These are phyloP conservation scores for Globisporangium irregulare DNA, from an alignment of 352 stramenopile genomes.

Conservation along the genomic window DNA sequence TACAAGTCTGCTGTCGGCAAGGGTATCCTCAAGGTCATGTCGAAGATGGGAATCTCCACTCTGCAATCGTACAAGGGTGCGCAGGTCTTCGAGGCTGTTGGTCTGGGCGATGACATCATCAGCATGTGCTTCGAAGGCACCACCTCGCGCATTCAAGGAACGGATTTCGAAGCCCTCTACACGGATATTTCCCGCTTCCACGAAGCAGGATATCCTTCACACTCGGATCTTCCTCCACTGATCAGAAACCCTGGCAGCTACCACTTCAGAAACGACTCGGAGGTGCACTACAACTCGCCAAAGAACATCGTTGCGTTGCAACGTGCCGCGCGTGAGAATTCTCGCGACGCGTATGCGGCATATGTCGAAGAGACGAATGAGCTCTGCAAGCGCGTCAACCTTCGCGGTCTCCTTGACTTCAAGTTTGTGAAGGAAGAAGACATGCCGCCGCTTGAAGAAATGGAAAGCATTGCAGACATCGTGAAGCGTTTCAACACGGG, in stretches of 20 bases:
- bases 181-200: slow-evolving; percentile 93
- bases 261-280: slow-evolving; percentile 93
- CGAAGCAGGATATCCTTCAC: slow-evolving; percentile 83
- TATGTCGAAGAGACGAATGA: slow-evolving; percentile 92
- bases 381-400: slow-evolving; percentile 84
- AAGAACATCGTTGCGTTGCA: slow-evolving; percentile 94
- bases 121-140: slow-evolving; percentile 85
- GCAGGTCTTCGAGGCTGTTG: slow-evolving; percentile 96
- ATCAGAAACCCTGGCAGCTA: slow-evolving; percentile 95
- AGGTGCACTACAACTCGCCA: slow-evolving; percentile 96
- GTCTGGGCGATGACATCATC: slow-evolving; percentile 92
- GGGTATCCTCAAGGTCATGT: slow-evolving; percentile 80
- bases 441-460: slow-evolving; percentile 89
- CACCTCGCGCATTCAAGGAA: slow-evolving; percentile 89
- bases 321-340: slow-evolving; percentile 90
- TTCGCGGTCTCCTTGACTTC: slow-evolving; percentile 94
- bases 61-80: slow-evolving; percentile 95
- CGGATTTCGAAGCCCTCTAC: slow-evolving; percentile 94
- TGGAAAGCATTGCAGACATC: slow-evolving; percentile 92
- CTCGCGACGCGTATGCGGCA: slow-evolving; percentile 90
- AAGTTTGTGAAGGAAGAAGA: slow-evolving; percentile 89
- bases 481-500: slow-evolving; percentile 96
- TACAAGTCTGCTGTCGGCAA: slow-evolving; percentile 68
- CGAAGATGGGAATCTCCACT: slow-evolving; percentile 97
- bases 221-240: slow-evolving; percentile 71